phyloP scores from a whole-genome alignment of 2,329 filamentous ascomycete genomes.

The Thelonectria discophora region DNA sequence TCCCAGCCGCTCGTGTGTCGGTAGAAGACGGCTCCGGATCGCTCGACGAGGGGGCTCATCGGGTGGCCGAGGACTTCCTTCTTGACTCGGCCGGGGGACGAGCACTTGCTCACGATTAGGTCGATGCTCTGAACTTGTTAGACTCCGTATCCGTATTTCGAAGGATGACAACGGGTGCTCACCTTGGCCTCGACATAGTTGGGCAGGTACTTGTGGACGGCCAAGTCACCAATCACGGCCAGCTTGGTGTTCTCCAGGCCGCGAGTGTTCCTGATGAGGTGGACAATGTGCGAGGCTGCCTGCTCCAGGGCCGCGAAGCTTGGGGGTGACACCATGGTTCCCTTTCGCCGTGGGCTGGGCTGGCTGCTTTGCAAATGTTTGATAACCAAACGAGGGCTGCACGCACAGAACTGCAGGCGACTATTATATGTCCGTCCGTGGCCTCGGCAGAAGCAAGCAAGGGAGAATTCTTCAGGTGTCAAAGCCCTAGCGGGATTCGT shows the following conservation, averaged over 20 bases:
- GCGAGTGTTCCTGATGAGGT: slow-evolving; percentile 72
- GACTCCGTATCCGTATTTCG: not conserved
- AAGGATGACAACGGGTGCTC: slow-evolving; percentile 3
- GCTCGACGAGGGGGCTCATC: slow-evolving; percentile 42
- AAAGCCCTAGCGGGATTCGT: not conserved
- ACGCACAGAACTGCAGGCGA: not conserved
- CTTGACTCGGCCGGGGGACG: slow-evolving; percentile 41
- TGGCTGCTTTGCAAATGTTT: not conserved
- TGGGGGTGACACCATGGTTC: slow-evolving; percentile 36
- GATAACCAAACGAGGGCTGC: slow-evolving; percentile 7
- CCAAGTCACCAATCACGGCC: slow-evolving; percentile 41
- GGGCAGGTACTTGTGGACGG: slow-evolving; percentile 41
- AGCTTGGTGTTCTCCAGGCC: slow-evolving; percentile 43
- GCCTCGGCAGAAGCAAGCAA: not conserved
- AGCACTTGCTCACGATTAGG: slow-evolving; percentile 43
- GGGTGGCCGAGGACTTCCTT: slow-evolving; percentile 44
- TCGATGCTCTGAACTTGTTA: slow-evolving; percentile 41
- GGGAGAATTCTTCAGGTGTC: slow-evolving; percentile 4
- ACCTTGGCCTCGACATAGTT: slow-evolving; percentile 30
- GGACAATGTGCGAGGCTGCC: slow-evolving; percentile 85
- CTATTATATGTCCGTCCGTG: not conserved
- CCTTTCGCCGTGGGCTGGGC: slow-evolving; percentile 1
- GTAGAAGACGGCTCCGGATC: slow-evolving; percentile 39
- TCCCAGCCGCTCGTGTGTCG: slow-evolving; percentile 40
- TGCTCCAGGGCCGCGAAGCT: slow-evolving; percentile 64